Evolutionary conservation across 2,329 filamentous ascomycete species (phyloP).

Genomic region (Fusarium sp.): DNA sequence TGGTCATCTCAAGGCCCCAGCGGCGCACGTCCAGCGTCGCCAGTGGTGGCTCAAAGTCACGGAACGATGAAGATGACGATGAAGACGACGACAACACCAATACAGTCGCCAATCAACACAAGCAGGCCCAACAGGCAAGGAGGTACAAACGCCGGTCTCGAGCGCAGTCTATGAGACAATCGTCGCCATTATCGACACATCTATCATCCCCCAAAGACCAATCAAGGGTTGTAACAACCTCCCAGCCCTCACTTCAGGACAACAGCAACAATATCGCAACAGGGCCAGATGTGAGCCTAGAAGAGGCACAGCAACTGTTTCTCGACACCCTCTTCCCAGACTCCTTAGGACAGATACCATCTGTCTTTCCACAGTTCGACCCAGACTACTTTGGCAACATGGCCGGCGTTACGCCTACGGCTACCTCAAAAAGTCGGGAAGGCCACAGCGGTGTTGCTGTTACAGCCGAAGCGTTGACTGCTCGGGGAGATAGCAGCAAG

Average conservation of each 20-base stretch:
- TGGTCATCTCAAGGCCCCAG: not conserved
- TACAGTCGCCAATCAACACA: not conserved
- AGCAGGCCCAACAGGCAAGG: not conserved
- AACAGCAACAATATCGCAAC: not conserved
- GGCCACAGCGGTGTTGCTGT: not conserved
- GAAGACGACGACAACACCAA: not conserved
- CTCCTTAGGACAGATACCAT: not conserved
- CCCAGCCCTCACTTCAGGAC: not conserved
- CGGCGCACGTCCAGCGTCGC: not conserved
- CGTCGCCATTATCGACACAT: not conserved
- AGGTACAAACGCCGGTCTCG: not conserved
- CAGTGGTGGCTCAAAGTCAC: not conserved
- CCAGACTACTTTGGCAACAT: not conserved
- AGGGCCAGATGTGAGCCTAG: not conserved
- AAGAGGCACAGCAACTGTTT: not conserved
- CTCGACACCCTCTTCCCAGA: not conserved
- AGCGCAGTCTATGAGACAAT: not conserved
- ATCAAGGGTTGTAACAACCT: accelerated
- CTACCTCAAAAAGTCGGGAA: not conserved
- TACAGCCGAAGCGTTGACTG: not conserved
- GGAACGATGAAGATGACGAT: not conserved
- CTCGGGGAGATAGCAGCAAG: not conserved
- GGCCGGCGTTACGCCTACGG: not conserved
- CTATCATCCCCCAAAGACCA: not conserved
- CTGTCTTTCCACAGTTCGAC: not conserved